Evolutionary conservation across 2,329 filamentous ascomycete genomes (phyloP), one percentile per base, ranked within the genome.

Genomic region (Rhynchosporium graminicola): DNA sequence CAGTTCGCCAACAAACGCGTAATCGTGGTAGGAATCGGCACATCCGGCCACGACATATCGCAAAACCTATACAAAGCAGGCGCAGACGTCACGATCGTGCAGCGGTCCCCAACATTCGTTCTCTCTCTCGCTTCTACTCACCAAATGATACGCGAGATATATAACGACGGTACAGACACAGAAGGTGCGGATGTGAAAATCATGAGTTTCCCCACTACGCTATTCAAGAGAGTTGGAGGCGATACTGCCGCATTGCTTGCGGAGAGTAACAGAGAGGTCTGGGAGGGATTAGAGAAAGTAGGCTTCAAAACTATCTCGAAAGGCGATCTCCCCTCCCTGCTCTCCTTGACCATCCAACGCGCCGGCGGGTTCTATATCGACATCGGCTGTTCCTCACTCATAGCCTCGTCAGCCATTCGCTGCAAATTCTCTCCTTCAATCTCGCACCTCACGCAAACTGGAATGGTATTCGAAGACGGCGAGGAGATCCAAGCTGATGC

Each of bases 21-120:
- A 0, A 75, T 89, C 1, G 82, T 91, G 0, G 79, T 90, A 0
- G 88, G 87, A 1, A 85, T 83, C 0, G 87, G 86, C 72, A 90
- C 88, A 74, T 88, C 85, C 0, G 85, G 79, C 4, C 85, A 88
- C 68, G 87, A 90, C 67, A 90, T 90, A 60, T 82, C 85, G 0
- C 86, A 89, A 59, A 84, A 89, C 65, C 89, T 81, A 68, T 79
- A 83, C 43, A 85, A 89, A 66, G 83, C 85, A 60, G 88, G 88
- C 0, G 86, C 86, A 63, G 77, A 83, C 1, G 82, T 90, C 1
- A 91, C 87, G 0, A 86, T 91, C 73, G 81, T 91, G 0, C 88
- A 91, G 73, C 81, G 88, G n/a, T 43, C 45, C 12, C 43, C 48
- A 43, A 59, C 61, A 1, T 60, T 50, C 28, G 47, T 60, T 3